Evolutionary conservation across 2,329 filamentous ascomycete genomes (phyloP).

Genomic region (Graphium sp.): DNA sequence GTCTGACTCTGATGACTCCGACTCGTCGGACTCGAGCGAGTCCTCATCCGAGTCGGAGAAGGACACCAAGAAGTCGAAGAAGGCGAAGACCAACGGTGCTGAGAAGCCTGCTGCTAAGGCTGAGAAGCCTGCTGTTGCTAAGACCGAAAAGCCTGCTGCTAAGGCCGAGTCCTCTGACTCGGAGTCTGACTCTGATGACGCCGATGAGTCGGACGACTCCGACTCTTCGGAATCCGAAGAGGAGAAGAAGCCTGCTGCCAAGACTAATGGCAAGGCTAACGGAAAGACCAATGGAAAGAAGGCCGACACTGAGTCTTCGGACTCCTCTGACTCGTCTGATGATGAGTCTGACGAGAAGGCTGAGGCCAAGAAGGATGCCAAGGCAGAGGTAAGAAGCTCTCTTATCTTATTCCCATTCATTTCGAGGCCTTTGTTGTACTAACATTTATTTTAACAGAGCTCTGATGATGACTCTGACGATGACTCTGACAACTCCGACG

Average conservation of each 20-base stretch:
- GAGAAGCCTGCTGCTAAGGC: too few relatives aligned
- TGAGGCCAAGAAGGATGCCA: slow-evolving; percentile 9
- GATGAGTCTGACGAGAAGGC: slow-evolving; percentile 18
- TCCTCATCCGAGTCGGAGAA: slow-evolving; percentile 16
- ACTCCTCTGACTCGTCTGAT: slow-evolving; percentile 10
- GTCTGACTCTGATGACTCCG: slow-evolving; percentile 18
- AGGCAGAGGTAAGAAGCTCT: slow-evolving; percentile 4
- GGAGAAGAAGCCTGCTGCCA: slow-evolving; percentile 13
- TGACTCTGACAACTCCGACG: slow-evolving; percentile 12
- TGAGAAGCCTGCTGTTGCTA: slow-evolving; percentile 5
- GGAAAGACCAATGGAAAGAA: slow-evolving; percentile 9
- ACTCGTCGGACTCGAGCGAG: slow-evolving; percentile 11
- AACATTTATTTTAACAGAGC: slow-evolving; percentile 7
- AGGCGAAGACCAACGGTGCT: slow-evolving; percentile 7
- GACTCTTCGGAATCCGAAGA: slow-evolving; percentile 13
- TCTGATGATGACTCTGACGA: slow-evolving; percentile 16
- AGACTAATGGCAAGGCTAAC: slow-evolving; percentile 4
- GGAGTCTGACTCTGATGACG: slow-evolving; percentile 14
- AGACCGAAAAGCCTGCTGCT: slow-evolving; percentile 3
- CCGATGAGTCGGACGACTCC: slow-evolving; percentile 13
- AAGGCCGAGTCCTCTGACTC: slow-evolving; percentile 11
- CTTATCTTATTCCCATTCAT: neutral
- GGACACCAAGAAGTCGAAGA: slow-evolving; percentile 8
- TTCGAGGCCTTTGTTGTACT: slow-evolving; percentile 1
- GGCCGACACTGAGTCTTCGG: slow-evolving; percentile 14